Conservation (phyloP, 495 filamentous ascomycete species). For the Aspergillus sclerotiicarbonarius region DNA sequence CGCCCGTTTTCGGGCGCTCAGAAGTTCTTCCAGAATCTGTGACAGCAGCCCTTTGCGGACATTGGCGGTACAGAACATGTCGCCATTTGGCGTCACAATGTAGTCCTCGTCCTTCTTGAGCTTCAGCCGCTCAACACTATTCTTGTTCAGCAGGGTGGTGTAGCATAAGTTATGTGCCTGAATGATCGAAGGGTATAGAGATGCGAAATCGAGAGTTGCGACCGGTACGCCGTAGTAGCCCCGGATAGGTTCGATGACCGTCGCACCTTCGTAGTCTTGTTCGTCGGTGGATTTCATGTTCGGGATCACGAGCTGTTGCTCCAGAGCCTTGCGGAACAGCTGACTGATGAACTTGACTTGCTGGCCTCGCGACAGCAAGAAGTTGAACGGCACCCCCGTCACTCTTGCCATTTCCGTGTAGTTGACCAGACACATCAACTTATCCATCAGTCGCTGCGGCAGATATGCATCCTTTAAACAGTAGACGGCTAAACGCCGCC, state of each 20-base stretch:
- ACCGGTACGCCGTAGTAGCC: conserved; percentile 93
- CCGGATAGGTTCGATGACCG: conserved; percentile 91
- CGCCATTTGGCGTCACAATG: conserved; percentile 89
- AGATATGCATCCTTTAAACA: conserved; percentile 98
- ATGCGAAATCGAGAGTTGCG: conserved; percentile 97
- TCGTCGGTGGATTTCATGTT: conserved; percentile 70
- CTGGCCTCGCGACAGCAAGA: conserved; percentile 85
- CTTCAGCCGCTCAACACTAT: conserved; percentile 65
- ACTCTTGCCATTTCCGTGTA: conserved; percentile 99
- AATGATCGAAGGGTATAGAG: conserved; percentile 97
- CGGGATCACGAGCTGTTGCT: conserved; percentile 90
- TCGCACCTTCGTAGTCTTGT: conserved; percentile 91
- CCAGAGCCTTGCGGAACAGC: conserved; percentile 89
- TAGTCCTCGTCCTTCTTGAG: conserved; percentile 89
- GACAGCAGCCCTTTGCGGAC: conserved; percentile 89
- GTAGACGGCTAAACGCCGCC: conserved; percentile 88
- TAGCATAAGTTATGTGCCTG: conserved; percentile 99
- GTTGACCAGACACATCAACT: conserved; percentile 94
- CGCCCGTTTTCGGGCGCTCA: conserved; percentile 85
- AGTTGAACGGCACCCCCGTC: conserved; percentile 97
- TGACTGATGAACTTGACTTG: conserved; percentile 98
- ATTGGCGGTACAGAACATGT: conserved; percentile 87
- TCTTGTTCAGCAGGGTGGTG: conserved; percentile 86
- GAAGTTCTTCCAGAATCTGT: conserved; percentile 91
- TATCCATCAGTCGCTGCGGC: conserved; percentile 93